Evolutionary conservation across 2,329 filamentous ascomycete species (phyloP), one percentile per base, ranked within the genome.

Genomic region (Penicillium sp.): DNA sequence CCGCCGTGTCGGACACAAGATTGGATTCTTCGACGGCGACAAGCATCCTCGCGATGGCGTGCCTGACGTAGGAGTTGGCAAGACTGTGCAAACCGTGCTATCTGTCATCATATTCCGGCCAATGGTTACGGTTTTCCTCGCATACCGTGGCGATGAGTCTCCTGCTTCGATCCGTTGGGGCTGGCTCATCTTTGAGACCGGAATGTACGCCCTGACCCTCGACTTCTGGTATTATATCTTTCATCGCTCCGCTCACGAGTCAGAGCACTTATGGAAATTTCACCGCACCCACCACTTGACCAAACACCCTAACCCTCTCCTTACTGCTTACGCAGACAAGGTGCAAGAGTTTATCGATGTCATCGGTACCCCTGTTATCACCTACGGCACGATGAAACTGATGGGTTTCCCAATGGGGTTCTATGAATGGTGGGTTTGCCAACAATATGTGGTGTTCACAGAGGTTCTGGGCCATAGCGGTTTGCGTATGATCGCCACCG

Each of bases 251-350:
- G 79, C 78, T 71, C 79, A 81, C 63, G 78, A 80, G 61, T 57
- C 75, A 15, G 70, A 73, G 26, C 65, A 58, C 2, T 68, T 81
- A 3, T 81, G 79, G 79, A 70, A 76, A 50, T 80, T 73, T 58
- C 79, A 81, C 68, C 75, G 78, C 50, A 81, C 78, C 1, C 79
- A 81, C 58, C 79, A 81, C 62, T 65, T 81, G 33, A 80, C 78
- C 42, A 80, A 80, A 62, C 79, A 81, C 58, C 79, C 79, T 1
- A 79, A 78, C 53, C 75, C 77, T 13, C 72, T 81, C 1, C 66
- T 81, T 1, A 74, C 76, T 0, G 70, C 76, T 2, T 81, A 80
- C 61, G 78, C 79, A 22, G 79, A 80, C 53, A 60, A 61, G n/a
- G 78, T 76, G 56, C 79, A 81, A 59, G 78, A 80, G 60, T 66